Evolutionary conservation across 2,329 filamentous ascomycete genomes (phyloP), one percentile per base, ranked within the genome.

Genomic region (Colletotrichum viniferum): DNA sequence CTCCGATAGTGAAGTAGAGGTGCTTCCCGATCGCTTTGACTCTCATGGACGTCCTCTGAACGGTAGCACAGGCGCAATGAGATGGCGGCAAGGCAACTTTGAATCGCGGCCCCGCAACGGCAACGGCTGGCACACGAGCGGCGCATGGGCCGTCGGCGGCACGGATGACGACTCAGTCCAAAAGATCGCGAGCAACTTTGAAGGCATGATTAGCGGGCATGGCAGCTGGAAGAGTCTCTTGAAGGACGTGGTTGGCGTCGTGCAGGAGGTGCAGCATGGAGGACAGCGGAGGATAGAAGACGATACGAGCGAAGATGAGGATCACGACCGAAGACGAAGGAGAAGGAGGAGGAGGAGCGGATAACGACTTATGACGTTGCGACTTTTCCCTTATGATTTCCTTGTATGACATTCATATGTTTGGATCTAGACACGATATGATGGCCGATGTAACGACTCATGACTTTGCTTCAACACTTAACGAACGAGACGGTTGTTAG

Each of bases 11-110:
- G 82, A 85, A 1, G 80, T 89, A 2, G 88, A 90, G 76, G 77
- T 83, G 4, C 79, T 90, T 0, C 88, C 88, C 0, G 86, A 87
- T 67, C 85, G 88, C 1, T 90, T 90, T 65, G 87, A 90, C 74
- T 70, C 79, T 1, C 78, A 85, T 3, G 88, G 88, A 2, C 83
- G 81, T 14, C 87, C 84, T 1, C 78, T 90, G 2, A 82, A 84
- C 30, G 12, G 58, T 61, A 78, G 77, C 9, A 77, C 76, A 30
- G 73, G 73, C 3, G 28, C 73, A 18, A 38, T 63, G 38, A 76
- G 79, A 4, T 83, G 82, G 83, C 83, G 87, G 4, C 81, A 78
- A 10, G 88, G 88, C 5, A 83, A 86, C 1, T 89, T 90, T 74
- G 83, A 84, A 38, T 86, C 85, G 68, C 79, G 81, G 62, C 78